phyloP scores from a whole-genome alignment of 257 asterid species.

The Scutellaria galericulata region DNA sequence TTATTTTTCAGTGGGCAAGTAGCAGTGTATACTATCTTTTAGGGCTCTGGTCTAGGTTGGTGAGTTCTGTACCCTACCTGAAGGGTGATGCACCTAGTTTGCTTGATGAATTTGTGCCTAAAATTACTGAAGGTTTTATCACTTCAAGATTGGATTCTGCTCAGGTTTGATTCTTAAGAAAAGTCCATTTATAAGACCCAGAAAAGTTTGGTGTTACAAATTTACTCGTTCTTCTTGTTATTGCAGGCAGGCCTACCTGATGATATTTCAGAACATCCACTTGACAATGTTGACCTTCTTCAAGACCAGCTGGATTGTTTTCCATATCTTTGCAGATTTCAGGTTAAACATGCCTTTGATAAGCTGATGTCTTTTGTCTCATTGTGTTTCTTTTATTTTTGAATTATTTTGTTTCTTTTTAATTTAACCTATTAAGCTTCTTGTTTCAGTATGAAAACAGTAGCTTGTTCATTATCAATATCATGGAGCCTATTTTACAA shows the following conservation, averaged over 20 bases:
- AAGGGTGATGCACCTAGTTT: conserved; percentile 96
- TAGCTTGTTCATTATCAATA: conserved; percentile 82
- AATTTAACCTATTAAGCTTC: conserved; percentile 32
- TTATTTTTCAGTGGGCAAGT: conserved; percentile 92
- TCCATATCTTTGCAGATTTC: conserved; percentile 92
- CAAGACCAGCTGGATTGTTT: conserved; percentile 97
- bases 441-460: conserved; percentile 87
- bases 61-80: conserved; percentile 92
- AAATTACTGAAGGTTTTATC: conserved; percentile 89
- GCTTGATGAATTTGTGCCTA: conserved; percentile 97
- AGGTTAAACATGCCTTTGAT: conserved; percentile 51
- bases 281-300: conserved; percentile 96
- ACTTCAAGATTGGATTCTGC: conserved; percentile 94
- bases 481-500: conserved; percentile 91
- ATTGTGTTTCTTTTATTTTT: conserved; percentile 13
- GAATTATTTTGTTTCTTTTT: conserved; percentile 21
- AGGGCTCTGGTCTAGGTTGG: conserved; percentile 99
- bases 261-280: conserved; percentile 91
- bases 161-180: conserved; percentile 60
- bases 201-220: conserved; percentile 7
- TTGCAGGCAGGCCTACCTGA: conserved; percentile 72
- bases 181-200: conserved; percentile 8
- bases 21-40: conserved; percentile 95
- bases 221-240: conserved; percentile 33
- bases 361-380: conserved; percentile 17